phyloP scores from a whole-genome alignment of 352 stramenopile genomes.

The Globisporangium nagaii region DNA sequence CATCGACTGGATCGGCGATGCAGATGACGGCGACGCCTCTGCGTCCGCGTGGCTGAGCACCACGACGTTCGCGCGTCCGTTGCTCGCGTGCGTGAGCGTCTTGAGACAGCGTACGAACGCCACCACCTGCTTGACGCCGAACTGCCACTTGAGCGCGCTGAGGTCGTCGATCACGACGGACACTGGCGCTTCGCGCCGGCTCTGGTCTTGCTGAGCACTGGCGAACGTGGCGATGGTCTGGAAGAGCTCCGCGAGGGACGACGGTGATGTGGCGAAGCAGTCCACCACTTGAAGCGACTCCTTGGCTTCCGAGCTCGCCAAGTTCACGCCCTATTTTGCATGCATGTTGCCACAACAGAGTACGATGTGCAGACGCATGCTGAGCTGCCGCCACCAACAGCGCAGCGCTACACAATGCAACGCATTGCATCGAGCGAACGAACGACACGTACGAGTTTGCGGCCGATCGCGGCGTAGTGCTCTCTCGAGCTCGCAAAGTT shows the following conservation, averaged over 20 bases:
- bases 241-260: conserved; percentile 20
- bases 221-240: conserved; percentile 18
- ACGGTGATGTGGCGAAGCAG: conserved; percentile 10
- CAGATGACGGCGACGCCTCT: conserved; percentile 13
- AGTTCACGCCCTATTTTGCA: conserved; percentile 50
- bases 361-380: too few species aligned
- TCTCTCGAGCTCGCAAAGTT: conserved; percentile 38
- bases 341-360: too few species aligned
- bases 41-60: conserved; percentile 53
- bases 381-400: too few species aligned
- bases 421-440: too few species aligned
- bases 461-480: conserved; percentile 56
- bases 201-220: conserved; percentile 6
- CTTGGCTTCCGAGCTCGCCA: conserved; percentile 26
- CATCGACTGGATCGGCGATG: conserved; percentile 2
- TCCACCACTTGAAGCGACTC: conserved; percentile 37
- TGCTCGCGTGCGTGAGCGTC: conserved; percentile 39
- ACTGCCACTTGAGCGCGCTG: conserved; percentile 53
- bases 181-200: conserved; percentile 1
- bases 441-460: conserved; percentile 46
- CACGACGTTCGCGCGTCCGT: conserved; percentile 48
- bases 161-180: conserved; percentile 67
- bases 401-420: too few species aligned
- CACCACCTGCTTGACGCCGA: conserved; percentile 31
- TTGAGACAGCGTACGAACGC: conserved; percentile 65